Evolutionary conservation across 2,329 filamentous ascomycete species (phyloP), one percentile per base, ranked within the genome.

Genomic region (Cyphellophora attinorum): DNA sequence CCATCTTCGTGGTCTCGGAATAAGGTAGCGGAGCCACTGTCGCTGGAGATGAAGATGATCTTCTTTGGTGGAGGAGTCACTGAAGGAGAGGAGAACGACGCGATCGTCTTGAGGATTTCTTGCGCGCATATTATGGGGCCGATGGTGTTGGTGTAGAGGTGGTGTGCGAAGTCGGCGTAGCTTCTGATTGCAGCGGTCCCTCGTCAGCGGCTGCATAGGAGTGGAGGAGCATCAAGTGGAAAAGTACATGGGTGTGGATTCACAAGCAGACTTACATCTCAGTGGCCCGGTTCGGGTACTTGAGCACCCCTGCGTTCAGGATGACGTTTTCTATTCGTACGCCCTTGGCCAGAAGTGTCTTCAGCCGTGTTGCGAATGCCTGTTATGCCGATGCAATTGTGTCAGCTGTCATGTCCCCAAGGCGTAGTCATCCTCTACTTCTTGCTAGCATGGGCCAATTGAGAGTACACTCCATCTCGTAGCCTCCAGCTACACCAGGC

Each of bases 71-170:
- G 58, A 11, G 67, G 63, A 19, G 54, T 55, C 6, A 61, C 59
- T 31, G 55, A 56, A 10, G 66, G 60, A 34, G n/a, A n/a, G n/a
- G n/a, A n/a, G n/a, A n/a, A n/a, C n/a, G n/a, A n/a, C n/a, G n/a
- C n/a, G n/a, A n/a, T n/a, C n/a, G n/a, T n/a, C n/a, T 64, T 54
- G 0, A 75, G 58, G 3, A 75, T 55, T 35, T 64, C 62, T 39
- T 72, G 68, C 2, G 71, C 71, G 23, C 62, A 62, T 38, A 74
- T 64, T 39, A 75, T 68, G n/a, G 72, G 72, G 0, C 72, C 71
- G 36, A 76, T 69, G 11, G 69, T 70, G 50, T 75, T 75, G 27
- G 70, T 74, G 35, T 70, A 62, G 4, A 75, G 57, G 44, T 75
- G 71, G 40, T 68, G 62, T 8, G 66, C 60, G 40, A 75, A 74